Evolutionary conservation across 768 basidiomycete species (phyloP).

Genomic region (Russula earlei): DNA sequence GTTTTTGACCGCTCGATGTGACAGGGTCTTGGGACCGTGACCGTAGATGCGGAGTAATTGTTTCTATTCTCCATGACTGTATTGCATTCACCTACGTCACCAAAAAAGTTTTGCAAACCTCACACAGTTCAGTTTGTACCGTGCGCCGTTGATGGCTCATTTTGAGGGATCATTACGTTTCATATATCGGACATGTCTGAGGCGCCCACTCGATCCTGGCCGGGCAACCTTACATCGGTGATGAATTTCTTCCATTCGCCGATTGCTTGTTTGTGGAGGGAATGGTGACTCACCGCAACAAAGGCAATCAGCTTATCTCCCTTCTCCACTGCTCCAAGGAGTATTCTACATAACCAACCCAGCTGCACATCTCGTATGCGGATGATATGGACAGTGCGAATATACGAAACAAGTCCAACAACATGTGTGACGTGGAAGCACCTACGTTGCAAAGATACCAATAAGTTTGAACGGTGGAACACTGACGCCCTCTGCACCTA

Average conservation of each 20-base stretch:
- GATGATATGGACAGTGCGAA: background rate
- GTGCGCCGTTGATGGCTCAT: no score
- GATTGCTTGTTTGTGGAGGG: no score
- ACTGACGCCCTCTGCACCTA: slow-evolving; percentile 78
- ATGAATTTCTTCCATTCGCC: no score
- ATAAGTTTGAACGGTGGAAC: slow-evolving; percentile 85
- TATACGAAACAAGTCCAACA: background rate
- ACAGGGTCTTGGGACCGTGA: slow-evolving; percentile 77
- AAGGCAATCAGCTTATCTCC: background rate
- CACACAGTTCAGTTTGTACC: background rate
- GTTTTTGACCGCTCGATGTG: slow-evolving; percentile 14
- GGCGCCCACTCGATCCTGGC: background rate
- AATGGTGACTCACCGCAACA: no score
- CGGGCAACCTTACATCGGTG: no score
- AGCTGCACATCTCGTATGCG: background rate
- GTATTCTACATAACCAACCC: background rate
- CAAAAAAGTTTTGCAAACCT: background rate
- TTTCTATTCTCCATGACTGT: background rate
- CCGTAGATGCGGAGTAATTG: slow-evolving; percentile 70
- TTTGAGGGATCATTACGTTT: background rate
- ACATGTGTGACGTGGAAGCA: background rate
- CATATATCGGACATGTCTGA: background rate
- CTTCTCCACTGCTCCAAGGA: background rate
- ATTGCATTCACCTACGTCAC: background rate
- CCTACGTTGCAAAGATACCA: slow-evolving; percentile 75